These are phyloP conservation scores for Sanguinoderma infundibulare DNA, from an alignment of 1,284 basidiomycete genomes.

Conservation along the genomic window DNA sequence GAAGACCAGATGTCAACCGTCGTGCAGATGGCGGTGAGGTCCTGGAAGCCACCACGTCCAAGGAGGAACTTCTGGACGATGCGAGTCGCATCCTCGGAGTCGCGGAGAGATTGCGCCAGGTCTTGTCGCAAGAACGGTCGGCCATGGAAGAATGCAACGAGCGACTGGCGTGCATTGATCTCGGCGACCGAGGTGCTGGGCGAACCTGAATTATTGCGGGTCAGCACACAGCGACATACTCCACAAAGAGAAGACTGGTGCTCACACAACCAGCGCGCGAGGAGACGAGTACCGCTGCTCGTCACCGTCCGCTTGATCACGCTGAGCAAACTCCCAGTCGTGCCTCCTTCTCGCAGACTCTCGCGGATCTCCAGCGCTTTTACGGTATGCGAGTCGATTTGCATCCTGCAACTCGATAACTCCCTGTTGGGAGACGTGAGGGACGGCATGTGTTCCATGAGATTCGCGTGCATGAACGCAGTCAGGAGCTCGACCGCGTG, in stretches of 20 bases:
- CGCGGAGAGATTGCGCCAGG: constrained; percentile 59
- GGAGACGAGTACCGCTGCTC: constrained; percentile 78
- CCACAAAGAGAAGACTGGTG: constrained; percentile 13
- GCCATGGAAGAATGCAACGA: constrained; percentile 79
- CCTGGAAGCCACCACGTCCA: constrained; percentile 68
- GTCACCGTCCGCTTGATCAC: constrained; percentile 84
- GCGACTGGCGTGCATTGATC: constrained; percentile 76
- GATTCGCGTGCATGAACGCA: constrained; percentile 68
- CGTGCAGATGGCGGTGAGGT: constrained; percentile 66
- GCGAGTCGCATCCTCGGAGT: constrained; percentile 76
- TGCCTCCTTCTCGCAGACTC: constrained; percentile 73
- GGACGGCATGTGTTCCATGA: constrained; percentile 81
- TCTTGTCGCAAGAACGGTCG: constrained; percentile 74
- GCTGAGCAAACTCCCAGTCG: constrained; percentile 77
- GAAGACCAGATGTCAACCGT: constrained; percentile 64
- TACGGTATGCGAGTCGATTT: constrained; percentile 90
- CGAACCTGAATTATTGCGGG: constrained; percentile 58
- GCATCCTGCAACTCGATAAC: constrained; percentile 66
- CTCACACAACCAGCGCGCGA: constrained; percentile 79
- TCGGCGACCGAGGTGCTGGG: constrained; percentile 80
- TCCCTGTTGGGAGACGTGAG: constrained; percentile 69
- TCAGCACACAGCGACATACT: background rate
- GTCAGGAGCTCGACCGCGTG: constrained; percentile 72
- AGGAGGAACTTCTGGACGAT: constrained; percentile 82
- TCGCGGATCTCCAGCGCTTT: constrained; percentile 89